Percentiles rank a stretch among this genome's conserved stretches.
These are phyloP conservation scores for Gossypium australe DNA, from an alignment of 345 rosid genomes.

Conservation along the genomic window DNA sequence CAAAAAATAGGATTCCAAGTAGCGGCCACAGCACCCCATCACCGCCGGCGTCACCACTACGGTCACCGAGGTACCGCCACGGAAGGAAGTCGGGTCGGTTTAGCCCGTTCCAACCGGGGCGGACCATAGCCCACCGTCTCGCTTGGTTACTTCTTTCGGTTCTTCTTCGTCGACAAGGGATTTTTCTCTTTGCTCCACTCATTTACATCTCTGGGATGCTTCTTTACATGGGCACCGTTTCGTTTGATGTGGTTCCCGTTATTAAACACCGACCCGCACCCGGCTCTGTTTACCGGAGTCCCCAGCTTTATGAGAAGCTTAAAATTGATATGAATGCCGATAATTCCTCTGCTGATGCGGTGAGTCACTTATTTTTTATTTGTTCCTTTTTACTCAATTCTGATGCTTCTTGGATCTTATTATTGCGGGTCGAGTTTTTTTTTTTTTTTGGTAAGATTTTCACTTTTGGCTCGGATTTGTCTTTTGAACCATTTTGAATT, in stretches of 20 bases:
- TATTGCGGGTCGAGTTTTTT: not conserved
- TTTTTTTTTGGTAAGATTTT: not conserved
- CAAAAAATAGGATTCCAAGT: constrained; percentile 70
- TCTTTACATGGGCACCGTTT: constrained; percentile 91
- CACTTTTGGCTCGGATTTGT: not conserved
- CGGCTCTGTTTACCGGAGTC: constrained; percentile 90
- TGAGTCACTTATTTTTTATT: constrained; percentile 27
- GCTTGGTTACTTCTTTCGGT: constrained; percentile 83
- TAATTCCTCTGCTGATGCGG: constrained; percentile 92
- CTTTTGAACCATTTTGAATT: not conserved
- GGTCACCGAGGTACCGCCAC: constrained; percentile 87
- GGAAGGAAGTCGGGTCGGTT: constrained; percentile 58
- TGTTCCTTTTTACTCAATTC: not conserved
- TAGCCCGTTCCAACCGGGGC: constrained; percentile 41
- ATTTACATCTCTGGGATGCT: constrained; percentile 93
- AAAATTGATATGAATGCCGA: constrained; percentile 85
- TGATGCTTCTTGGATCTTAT: constrained; percentile 1
- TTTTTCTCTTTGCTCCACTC: constrained; percentile 89
- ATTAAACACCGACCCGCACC: constrained; percentile 63
- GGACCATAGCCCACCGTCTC: constrained; percentile 68
- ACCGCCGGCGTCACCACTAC: constrained; percentile 85
- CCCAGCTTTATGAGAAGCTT: constrained; percentile 83
- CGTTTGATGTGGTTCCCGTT: constrained; percentile 74
- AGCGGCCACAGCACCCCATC: constrained; percentile 98
- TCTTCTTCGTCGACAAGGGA: constrained; percentile 90